Evolutionary conservation across 148 eudicot species (phyloP), one percentile per base, ranked within the genome.

Genomic region (Vaccinium myrtillus): DNA sequence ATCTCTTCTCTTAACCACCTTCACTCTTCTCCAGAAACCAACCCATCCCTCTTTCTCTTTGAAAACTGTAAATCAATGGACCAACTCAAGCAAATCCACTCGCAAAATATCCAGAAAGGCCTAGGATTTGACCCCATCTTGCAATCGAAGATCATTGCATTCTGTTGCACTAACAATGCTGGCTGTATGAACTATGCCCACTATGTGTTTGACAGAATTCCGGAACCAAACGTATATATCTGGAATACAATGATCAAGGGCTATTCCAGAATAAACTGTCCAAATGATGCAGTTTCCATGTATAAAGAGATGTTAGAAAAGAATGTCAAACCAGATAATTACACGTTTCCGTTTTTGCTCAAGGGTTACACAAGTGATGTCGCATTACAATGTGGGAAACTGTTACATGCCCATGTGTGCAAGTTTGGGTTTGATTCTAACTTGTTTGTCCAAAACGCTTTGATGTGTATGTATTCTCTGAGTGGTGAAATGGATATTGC

Each of bases 201-300:
- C 51, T 71, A 61, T 9, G 30, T 89, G 85, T 85, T 89, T 71
- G 91, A 83, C 30, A 67, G 75, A 89, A 85, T 89, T 84, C 85
- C 69, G 8, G 59, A 85, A 82, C 91, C 89, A 80, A 85, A 67
- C 10, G 36, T 81, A 53, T 85, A 82, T 63, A 36, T 89, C 49
- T 87, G 91, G 87, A 89, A 89, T 76, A 87, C 77, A 15, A 85
- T 87, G 87, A 87, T 87, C 11, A 89, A 50, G 67, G 91, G 89
- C 46, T 87, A 85, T 83, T 85, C 78, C 8, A 82, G 79, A 6
- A 55, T 70, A 11, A 80, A 75, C 15, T 19, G 75, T n/a, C 85
- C 86, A 23, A 18, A 63, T 75, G n/a, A 23, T 75, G 87, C 87
- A 6, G 15, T 89, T 10, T 82, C 82, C 11, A 53, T 89, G 79